Conservation (phyloP, 176 grass and related monocot genomes). For the Rhynchospora tenuis region DNA sequence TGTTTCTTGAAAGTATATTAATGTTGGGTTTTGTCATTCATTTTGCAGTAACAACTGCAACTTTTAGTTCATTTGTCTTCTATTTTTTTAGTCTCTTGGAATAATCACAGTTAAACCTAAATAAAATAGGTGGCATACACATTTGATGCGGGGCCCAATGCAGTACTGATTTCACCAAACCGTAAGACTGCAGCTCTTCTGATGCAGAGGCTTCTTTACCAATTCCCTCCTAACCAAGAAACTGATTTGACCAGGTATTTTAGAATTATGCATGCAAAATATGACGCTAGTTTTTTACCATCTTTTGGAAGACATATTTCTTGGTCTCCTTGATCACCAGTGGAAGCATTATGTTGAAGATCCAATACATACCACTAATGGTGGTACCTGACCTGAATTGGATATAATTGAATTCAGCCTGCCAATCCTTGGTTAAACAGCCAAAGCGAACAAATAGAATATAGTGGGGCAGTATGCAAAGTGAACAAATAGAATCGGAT, state of each 20-base stretch:
- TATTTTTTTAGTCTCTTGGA: neutral
- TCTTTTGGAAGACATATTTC: neutral
- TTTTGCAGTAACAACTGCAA: neutral
- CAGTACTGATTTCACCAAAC: constrained; percentile 69
- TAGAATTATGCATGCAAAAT: constrained; percentile 3
- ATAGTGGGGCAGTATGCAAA: neutral
- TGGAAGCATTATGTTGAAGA: neutral
- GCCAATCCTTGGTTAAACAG: neutral
- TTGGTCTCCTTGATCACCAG: neutral
- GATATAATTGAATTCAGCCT: neutral
- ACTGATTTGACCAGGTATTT: constrained; percentile 58
- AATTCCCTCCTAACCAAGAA: constrained; percentile 63
- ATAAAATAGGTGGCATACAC: constrained; percentile 70
- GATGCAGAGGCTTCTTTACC: constrained; percentile 62
- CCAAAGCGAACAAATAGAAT: neutral
- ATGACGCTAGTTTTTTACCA: neutral
- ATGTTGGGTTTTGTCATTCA: neutral
- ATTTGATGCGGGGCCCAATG: constrained; percentile 92
- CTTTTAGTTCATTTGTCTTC: neutral
- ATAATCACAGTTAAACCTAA: neutral
- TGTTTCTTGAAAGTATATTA: neutral
- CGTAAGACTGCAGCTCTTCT: constrained; percentile 61
- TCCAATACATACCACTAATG: neutral
- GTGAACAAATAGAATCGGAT: too few species aligned
- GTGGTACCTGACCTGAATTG: neutral